Base-by-base conservation (phyloP, 345 rosid genomes). In the Eutrema japonicum region DNA sequence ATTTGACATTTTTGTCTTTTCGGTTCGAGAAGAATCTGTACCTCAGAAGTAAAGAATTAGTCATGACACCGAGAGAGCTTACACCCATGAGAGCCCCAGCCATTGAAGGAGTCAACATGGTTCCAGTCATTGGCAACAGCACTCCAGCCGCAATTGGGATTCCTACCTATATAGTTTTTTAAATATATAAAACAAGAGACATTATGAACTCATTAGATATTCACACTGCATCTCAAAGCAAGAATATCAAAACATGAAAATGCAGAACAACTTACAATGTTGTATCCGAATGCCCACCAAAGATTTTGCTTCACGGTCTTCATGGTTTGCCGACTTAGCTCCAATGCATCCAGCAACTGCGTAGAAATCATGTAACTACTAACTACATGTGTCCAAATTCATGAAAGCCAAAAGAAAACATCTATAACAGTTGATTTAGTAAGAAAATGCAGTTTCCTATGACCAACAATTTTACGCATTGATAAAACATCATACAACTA, bases 241-340 rank as follows among this genome's bases (percentile, higher is more conserved):
- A 59, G 30, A 45, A 40, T 9, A 70, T 3, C 3, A 40, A 55
- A 27, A 64, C 38, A 66, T n/a, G 52, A 36, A 55, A 54, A 50
- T 41, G 66, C 29, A 33, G 16, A 64, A 73, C 46, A 81, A 79
- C 97, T 86, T 85, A 94, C 98, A 43, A 94, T 89, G 71, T 94
- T 94, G 80, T 94, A 94, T 43, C 89, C 97, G 33, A 94, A 94
- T n/a, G 98, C 98, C 98, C 98, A 91, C 90, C 97, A 91, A 64
- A 94, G 97, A 71, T 91, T 94, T 83, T 94, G 96, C 85, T 85
- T 94, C 82, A 94, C 92, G 0, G 98, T 94, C 82, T 88, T 89
- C 99, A 94, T 91, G 73, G 99, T 94, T 79, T 87, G 87, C 83
- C 83, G 83, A 83, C 99, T 89, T 58, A 94, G 85, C 72, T 88